Evolutionary conservation across 192 early-diverging fungal species (phyloP).

Genomic region (Diversispora epigaea): DNA sequence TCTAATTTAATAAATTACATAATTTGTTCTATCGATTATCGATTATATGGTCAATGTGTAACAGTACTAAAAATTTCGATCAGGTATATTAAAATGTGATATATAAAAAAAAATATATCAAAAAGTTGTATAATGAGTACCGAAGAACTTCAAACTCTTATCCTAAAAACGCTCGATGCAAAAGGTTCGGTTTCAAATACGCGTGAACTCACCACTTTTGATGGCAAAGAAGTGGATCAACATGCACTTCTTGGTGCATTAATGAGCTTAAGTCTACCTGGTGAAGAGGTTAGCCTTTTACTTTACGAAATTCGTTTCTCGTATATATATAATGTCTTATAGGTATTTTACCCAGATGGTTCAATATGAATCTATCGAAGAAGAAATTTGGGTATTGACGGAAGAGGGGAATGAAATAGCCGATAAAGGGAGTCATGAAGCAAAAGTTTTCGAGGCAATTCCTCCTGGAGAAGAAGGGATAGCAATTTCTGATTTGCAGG

Average conservation of each 20-base stretch:
- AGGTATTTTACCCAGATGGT: slow-evolving; percentile 63
- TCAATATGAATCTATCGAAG: slow-evolving; percentile 71
- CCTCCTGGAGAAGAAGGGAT: slow-evolving; percentile 80
- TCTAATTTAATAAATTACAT: too few species aligned
- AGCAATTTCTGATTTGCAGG: slow-evolving; percentile 70
- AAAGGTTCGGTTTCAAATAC: slow-evolving; percentile 72
- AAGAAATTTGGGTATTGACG: slow-evolving; percentile 80
- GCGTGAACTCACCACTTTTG: slow-evolving; percentile 51
- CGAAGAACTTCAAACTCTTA: slow-evolving; percentile 52
- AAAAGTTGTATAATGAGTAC: slow-evolving; percentile 34
- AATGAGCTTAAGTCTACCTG: slow-evolving; percentile 66
- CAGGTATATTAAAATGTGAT: too few species aligned
- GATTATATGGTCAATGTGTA: too few species aligned
- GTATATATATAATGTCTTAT: not conserved
- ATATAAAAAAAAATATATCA: too few species aligned
- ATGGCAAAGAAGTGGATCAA: slow-evolving; percentile 65
- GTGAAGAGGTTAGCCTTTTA: slow-evolving; percentile 70
- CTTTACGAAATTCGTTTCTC: not conserved
- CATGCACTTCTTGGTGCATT: slow-evolving; percentile 75
- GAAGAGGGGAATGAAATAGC: slow-evolving; percentile 87
- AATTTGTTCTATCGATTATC: too few species aligned
- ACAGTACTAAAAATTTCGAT: too few species aligned
- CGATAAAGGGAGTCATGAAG: slow-evolving; percentile 89
- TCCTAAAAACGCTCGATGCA: slow-evolving; percentile 70
- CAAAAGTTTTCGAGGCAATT: slow-evolving; percentile 84